Percentiles rank a stretch among this genome's conserved stretches.
These are phyloP conservation scores for Pseudodiploospora longispora DNA, from an alignment of 2,329 filamentous ascomycete species.

Conservation along the genomic window DNA sequence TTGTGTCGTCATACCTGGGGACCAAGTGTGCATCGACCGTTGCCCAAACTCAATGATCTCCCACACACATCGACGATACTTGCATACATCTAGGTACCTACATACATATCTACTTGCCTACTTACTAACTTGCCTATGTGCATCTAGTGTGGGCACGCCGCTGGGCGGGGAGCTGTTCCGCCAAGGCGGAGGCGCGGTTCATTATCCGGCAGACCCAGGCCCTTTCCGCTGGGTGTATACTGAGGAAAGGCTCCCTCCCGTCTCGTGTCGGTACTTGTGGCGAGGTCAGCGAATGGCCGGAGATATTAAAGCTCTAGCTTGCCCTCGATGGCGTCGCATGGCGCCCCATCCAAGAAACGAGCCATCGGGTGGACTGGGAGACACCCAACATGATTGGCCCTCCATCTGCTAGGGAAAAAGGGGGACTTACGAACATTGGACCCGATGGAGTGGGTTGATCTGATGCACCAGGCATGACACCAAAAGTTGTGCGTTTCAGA, in stretches of 20 bases:
- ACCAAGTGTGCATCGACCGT: conserved; percentile 1
- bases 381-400: conserved; percentile 1
- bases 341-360: conserved; percentile 6
- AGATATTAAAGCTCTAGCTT: too few relatives aligned
- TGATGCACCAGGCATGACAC: conserved; percentile 8
- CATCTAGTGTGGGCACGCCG: neutral
- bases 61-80: conserved; percentile 4
- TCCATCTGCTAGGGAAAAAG: neutral
- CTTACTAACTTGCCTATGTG: too few relatives aligned
- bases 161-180: conserved; percentile 4
- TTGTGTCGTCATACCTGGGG: conserved; percentile 9
- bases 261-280: too few relatives aligned
- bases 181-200: conserved; percentile 1
- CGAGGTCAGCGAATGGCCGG: too few relatives aligned
- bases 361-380: neutral
- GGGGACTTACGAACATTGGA: conserved; percentile 5
- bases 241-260: too few relatives aligned
- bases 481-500: conserved; percentile 7
- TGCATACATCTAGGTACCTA: too few relatives aligned
- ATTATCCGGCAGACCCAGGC: conserved; percentile 3
- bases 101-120: too few relatives aligned
- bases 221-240: too few relatives aligned
- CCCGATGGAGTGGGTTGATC: conserved; percentile 13
- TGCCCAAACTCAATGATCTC: conserved; percentile 4
- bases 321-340: conserved; percentile 7